phyloP scores from a whole-genome alignment of 768 basidiomycete genomes.

The Tubosaeta brunneosetosa region DNA sequence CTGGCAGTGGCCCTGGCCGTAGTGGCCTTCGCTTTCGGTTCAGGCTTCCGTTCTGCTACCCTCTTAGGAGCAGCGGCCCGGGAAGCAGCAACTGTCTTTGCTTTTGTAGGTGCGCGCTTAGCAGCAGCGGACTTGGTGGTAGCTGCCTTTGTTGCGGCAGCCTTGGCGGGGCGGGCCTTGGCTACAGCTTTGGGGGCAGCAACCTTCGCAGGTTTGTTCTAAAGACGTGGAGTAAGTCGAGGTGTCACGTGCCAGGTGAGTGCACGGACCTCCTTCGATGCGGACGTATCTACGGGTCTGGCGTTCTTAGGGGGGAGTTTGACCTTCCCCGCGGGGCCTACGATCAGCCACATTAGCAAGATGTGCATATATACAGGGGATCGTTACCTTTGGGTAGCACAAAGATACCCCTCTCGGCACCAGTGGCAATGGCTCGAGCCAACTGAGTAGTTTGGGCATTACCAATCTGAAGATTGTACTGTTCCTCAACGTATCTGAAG shows the following conservation, averaged over 20 bases:
- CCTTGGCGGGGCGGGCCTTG: slow-evolving; percentile 26
- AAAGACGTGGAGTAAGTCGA: slow-evolving; percentile 8
- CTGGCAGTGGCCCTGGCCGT: slow-evolving; percentile 11
- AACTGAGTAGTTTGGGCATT: slow-evolving; percentile 76
- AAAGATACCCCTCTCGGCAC: slow-evolving; percentile 80
- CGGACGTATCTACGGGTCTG: slow-evolving; percentile 44
- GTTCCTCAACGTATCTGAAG: slow-evolving; percentile 73
- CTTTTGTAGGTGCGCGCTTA: slow-evolving; percentile 33
- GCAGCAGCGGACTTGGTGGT: slow-evolving; percentile 19
- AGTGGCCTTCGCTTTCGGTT: slow-evolving; percentile 27
- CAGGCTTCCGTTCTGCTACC: slow-evolving; percentile 29
- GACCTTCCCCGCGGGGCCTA: slow-evolving; percentile 49
- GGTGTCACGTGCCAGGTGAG: slow-evolving; percentile 19
- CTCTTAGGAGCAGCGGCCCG: slow-evolving; percentile 41
- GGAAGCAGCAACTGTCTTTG: slow-evolving; percentile 28
- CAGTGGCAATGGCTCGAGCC: slow-evolving; percentile 73
- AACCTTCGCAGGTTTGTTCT: slow-evolving; percentile 33
- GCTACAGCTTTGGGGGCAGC: slow-evolving; percentile 21
- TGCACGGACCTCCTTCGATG: slow-evolving; percentile 55
- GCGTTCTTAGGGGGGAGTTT: slow-evolving; percentile 64
- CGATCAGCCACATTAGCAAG: slow-evolving; percentile 3
- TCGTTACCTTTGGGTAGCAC: slow-evolving; percentile 78
- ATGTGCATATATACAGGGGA: slow-evolving; percentile 1
- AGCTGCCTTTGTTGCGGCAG: slow-evolving; percentile 24
- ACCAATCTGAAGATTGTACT: slow-evolving; percentile 77